These are phyloP conservation scores for Spizellomyces sp. DNA, from an alignment of 192 early-diverging fungal species.

Conservation along the genomic window DNA sequence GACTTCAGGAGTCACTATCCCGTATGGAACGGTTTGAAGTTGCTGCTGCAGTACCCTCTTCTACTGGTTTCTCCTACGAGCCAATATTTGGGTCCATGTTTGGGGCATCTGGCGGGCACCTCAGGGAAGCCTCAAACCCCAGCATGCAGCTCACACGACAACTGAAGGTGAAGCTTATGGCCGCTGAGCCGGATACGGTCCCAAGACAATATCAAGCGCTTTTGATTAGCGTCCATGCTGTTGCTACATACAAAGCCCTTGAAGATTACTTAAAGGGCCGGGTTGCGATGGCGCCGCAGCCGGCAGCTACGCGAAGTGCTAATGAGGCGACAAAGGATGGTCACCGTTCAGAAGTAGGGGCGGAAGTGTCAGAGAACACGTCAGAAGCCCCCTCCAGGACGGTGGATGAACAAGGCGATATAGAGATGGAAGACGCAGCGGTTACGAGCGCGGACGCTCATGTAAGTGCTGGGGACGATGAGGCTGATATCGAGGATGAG, in stretches of 20 bases:
- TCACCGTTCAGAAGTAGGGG: neutral
- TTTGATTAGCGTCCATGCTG: conserved; percentile 80
- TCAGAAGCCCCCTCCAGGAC: neutral
- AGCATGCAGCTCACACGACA: conserved; percentile 74
- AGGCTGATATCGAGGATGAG: conserved; percentile 34
- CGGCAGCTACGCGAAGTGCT: conserved; percentile 12
- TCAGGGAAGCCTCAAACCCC: conserved; percentile 27
- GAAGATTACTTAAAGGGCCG: conserved; percentile 79
- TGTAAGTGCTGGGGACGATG: conserved; percentile 34
- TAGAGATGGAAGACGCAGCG: conserved; percentile 32
- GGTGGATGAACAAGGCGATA: conserved; percentile 24
- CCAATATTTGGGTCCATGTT: neutral
- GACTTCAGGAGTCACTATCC: conserved; percentile 72
- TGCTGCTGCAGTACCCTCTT: conserved; percentile 42
- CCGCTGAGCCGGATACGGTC: conserved; percentile 52
- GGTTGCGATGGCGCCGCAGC: conserved; percentile 35
- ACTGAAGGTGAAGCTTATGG: conserved; percentile 63
- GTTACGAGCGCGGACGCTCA: conserved; percentile 35
- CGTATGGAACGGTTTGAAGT: conserved; percentile 73
- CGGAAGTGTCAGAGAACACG: conserved; percentile 16
- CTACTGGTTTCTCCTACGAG: neutral
- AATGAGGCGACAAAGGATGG: conserved; percentile 6
- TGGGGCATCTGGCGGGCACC: conserved; percentile 7
- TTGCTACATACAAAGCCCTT: conserved; percentile 77
- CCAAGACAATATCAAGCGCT: conserved; percentile 54